Conservation (phyloP, 768 basidiomycete species). For the Calvatia gigantea region DNA sequence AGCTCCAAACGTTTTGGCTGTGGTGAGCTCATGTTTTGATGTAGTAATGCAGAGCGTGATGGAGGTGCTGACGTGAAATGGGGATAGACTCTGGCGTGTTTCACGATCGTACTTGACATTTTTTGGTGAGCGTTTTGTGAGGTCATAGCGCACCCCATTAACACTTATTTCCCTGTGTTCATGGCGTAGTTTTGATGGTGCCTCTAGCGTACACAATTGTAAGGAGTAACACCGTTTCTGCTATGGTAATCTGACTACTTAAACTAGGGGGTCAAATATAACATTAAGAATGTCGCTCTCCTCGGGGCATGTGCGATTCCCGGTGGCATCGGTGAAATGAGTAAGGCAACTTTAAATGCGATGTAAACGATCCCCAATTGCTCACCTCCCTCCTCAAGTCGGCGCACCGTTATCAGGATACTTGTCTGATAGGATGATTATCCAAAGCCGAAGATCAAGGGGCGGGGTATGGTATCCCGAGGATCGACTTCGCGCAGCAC, state of each 20-base stretch:
- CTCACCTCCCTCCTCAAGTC: conserved; percentile 33
- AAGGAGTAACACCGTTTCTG: conserved; percentile 25
- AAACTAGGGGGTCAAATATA: conserved; percentile 51
- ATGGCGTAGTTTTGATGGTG: conserved; percentile 41
- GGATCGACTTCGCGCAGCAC: conserved; percentile 53
- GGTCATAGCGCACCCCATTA: too few species aligned
- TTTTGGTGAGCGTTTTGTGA: conserved; percentile 28
- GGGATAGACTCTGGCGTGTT: conserved; percentile 19
- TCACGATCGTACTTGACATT: conserved; percentile 28
- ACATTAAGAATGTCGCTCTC: conserved; percentile 51
- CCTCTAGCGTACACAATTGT: conserved; percentile 71
- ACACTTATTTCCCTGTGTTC: too few species aligned
- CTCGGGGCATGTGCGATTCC: conserved; percentile 63
- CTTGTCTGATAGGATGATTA: conserved; percentile 53
- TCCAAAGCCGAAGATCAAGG: conserved; percentile 40
- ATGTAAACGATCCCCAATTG: neutral
- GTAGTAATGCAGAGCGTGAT: neutral
- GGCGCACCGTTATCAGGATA: conserved; percentile 59
- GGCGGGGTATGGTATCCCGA: conserved; percentile 59
- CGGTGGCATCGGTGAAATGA: conserved; percentile 54
- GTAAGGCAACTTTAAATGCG: conserved; percentile 33
- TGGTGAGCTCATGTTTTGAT: conserved; percentile 36
- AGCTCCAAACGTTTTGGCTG: conserved; percentile 52
- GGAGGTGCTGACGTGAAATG: conserved; percentile 9
- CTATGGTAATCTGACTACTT: too few species aligned